Conservation (phyloP, 2,329 filamentous ascomycete species). For the Talaromyces sp. region DNA sequence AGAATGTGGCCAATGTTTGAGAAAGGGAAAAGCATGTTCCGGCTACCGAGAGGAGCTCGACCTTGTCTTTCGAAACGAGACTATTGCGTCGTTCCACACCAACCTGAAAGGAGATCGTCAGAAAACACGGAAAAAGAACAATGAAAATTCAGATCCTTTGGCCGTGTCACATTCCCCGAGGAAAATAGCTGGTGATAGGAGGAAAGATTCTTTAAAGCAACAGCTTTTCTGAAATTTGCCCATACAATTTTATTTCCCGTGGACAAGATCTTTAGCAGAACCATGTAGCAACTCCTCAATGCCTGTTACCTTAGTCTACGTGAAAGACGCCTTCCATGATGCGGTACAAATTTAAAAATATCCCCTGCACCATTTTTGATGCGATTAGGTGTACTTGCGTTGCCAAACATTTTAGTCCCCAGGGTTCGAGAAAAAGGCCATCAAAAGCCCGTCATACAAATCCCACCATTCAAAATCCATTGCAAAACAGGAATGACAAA, state of each 20-base stretch:
- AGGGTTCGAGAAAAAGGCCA: too few relatives aligned
- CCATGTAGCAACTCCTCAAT: not conserved
- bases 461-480: too few relatives aligned
- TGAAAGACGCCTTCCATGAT: not conserved
- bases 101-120: not conserved
- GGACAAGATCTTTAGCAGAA: not conserved
- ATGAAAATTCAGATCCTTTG: not conserved
- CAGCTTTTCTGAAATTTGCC: not conserved
- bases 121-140: not conserved
- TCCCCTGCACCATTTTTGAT: too few relatives aligned
- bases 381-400: too few relatives aligned
- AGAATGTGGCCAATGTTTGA: constrained; percentile 1
- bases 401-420: too few relatives aligned
- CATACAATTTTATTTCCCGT: not conserved
- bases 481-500: too few relatives aligned
- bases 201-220: not conserved
- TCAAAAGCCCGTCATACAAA: too few relatives aligned
- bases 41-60: constrained; percentile 2
- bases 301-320: too few relatives aligned
- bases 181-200: not conserved
- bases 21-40: not conserved
- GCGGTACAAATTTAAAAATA: too few relatives aligned
- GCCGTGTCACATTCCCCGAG: not conserved
- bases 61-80: constrained; percentile 4
- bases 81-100: not conserved